A percentile compares a stretch with the other conserved stretches of the same genome.
phyloP scores from a whole-genome alignment of 192 early-diverging fungal genomes.

The Allomyces macrogynus region DNA sequence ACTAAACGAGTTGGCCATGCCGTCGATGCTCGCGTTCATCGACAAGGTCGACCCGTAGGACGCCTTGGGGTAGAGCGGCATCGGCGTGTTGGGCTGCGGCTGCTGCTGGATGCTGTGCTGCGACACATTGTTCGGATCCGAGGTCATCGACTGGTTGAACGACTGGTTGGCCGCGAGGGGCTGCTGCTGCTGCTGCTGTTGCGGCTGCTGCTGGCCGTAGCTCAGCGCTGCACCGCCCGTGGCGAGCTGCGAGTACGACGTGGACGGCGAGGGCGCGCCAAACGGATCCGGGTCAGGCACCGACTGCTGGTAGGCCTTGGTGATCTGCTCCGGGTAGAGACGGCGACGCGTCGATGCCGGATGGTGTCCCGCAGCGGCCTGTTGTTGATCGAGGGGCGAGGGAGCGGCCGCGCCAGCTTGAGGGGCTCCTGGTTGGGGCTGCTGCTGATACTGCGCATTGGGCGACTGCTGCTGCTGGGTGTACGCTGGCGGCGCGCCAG shows the following conservation, averaged over 20 bases:
- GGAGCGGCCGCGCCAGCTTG: too few relatives aligned
- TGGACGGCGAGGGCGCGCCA: too few relatives aligned
- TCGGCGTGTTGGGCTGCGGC: background rate
- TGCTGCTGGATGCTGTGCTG: background rate
- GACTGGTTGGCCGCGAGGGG: constrained; percentile 6
- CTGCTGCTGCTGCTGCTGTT: constrained; percentile 6
- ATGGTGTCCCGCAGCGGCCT: too few relatives aligned
- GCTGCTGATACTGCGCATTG: too few relatives aligned
- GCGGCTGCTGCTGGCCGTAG: background rate
- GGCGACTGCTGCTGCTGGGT: too few relatives aligned
- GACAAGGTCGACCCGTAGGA: constrained; percentile 1
- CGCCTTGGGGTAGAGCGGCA: constrained; percentile 4
- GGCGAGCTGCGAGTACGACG: background rate
- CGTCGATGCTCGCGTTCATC: constrained; percentile 8
- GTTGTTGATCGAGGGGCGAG: too few relatives aligned
- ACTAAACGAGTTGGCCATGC: constrained; percentile 16
- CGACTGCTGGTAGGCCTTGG: constrained; percentile 7
- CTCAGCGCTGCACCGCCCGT: background rate
- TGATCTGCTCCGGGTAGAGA: constrained; percentile 15
- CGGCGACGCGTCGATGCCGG: constrained; percentile 11
- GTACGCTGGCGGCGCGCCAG: constrained; percentile 1
- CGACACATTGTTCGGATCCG: background rate
- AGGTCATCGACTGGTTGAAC: constrained; percentile 1
- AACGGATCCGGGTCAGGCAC: background rate
- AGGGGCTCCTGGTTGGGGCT: too few relatives aligned